Percentiles rank a stretch among this genome's conserved stretches.
Evolutionary conservation across 495 filamentous ascomycete species (phyloP).

Genomic region (Daldinia vernicosa): DNA sequence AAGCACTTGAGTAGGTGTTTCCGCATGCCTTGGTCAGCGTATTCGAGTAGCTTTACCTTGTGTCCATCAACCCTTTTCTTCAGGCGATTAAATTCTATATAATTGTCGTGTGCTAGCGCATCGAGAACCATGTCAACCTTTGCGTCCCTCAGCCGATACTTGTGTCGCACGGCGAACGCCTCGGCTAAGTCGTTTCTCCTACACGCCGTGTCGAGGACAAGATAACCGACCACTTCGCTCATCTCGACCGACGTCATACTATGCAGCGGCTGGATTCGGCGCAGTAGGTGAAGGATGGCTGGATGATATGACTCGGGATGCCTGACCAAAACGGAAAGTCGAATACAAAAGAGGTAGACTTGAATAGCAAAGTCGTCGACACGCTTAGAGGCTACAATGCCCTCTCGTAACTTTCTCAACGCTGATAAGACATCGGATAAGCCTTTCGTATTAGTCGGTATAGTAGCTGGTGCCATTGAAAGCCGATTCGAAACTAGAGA

Average conservation of each 20-base stretch:
- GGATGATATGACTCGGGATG: conserved; percentile 90
- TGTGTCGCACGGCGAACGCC: conserved; percentile 70
- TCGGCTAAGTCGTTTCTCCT: conserved; percentile 76
- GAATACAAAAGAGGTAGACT: conserved; percentile 82
- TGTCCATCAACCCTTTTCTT: conserved; percentile 78
- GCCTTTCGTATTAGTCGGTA: conserved; percentile 48
- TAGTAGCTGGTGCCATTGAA: conserved; percentile 28
- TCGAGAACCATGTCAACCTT: conserved; percentile 72
- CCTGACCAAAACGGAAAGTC: conserved; percentile 78
- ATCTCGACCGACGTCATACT: conserved; percentile 73
- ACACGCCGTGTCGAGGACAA: conserved; percentile 88
- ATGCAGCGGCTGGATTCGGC: conserved; percentile 69
- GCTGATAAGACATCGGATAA: conserved; percentile 66
- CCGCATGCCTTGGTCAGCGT: conserved; percentile 74
- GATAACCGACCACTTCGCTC: conserved; percentile 79
- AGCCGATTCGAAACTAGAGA: conserved; percentile 5
- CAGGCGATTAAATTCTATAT: conserved; percentile 77
- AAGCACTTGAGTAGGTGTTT: conserved; percentile 82
- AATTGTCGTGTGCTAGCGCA: conserved; percentile 82
- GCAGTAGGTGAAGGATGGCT: conserved; percentile 80
- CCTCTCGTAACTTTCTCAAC: conserved; percentile 92
- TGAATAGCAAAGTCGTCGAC: conserved; percentile 73
- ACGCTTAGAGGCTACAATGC: conserved; percentile 76
- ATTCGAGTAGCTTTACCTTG: conserved; percentile 79
- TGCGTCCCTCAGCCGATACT: conserved; percentile 65